phyloP scores from a whole-genome alignment of 2,329 filamentous ascomycete species.

The Fusarium floridanum region DNA sequence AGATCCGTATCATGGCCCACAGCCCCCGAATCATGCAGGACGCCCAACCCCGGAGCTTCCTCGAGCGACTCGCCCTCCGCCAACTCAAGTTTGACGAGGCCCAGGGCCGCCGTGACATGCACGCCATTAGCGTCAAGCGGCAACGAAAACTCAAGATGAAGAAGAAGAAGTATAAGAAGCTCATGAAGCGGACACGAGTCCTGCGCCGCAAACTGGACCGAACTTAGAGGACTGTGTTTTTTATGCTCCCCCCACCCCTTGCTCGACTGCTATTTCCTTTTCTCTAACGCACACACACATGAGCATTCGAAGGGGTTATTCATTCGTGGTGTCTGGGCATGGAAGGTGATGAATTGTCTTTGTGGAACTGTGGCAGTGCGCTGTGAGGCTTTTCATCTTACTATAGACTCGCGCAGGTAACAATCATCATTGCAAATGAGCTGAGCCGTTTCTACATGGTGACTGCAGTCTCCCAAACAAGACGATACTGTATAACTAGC shows the following conservation, averaged over 20 bases:
- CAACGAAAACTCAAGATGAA: conserved; percentile 99
- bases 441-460: conserved; percentile 33
- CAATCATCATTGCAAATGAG: conserved; percentile 48
- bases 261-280: conserved; percentile 39
- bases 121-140: conserved; percentile 89
- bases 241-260: conserved; percentile 16
- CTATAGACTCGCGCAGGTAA: conserved; percentile 53
- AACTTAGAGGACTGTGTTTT: conserved; percentile 58
- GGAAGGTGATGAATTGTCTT: conserved; percentile 45
- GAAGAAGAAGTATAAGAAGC: conserved; percentile 99
- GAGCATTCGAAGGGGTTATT: conserved; percentile 45
- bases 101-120: conserved; percentile 70
- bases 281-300: conserved; percentile 18
- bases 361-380: conserved; percentile 46
- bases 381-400: conserved; percentile 45
- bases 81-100: conserved; percentile 71
- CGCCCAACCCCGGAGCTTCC: conserved; percentile 67
- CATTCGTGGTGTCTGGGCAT: conserved; percentile 50
- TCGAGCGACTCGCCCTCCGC: conserved; percentile 77
- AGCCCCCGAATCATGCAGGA: conserved; percentile 69
- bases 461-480: conserved; percentile 28
- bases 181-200: conserved; percentile 92
- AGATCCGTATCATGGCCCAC: conserved; percentile 72
- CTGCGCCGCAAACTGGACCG: conserved; percentile 86
- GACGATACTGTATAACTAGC: conserved; percentile 45